Conservation (phyloP, 2,329 filamentous ascomycete genomes). For the Fusarium sp. region DNA sequence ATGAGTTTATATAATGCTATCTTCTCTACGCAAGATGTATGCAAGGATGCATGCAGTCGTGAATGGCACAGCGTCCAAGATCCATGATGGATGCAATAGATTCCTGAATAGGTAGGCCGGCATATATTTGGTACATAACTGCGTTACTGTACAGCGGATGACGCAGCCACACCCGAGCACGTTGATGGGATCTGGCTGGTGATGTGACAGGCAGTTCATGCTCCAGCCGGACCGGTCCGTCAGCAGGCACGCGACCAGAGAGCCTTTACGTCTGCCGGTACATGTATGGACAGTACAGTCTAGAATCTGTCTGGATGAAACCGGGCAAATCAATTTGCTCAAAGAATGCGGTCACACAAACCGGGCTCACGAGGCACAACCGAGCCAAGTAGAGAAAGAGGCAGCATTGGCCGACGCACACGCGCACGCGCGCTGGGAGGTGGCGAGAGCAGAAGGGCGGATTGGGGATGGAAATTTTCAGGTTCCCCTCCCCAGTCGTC, state of each 20-base stretch:
- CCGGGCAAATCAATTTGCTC: conserved; percentile 14
- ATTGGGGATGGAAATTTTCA: conserved; percentile 10
- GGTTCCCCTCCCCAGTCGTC: not conserved
- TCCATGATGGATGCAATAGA: not conserved
- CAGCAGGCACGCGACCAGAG: conserved; percentile 27
- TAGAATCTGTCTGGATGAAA: not conserved
- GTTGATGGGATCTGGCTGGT: not conserved
- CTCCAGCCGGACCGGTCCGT: conserved; percentile 29
- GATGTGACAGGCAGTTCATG: not conserved
- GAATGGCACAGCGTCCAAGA: not conserved
- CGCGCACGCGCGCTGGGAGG: conserved; percentile 17
- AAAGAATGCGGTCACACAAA: conserved; percentile 16
- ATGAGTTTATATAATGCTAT: not conserved
- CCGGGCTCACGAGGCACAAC: not conserved
- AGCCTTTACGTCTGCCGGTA: not conserved
- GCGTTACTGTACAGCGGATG: not conserved
- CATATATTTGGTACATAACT: not conserved
- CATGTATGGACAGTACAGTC: not conserved
- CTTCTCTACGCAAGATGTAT: not conserved
- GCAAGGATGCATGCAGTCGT: not conserved
- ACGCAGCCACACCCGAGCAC: conserved; percentile 19
- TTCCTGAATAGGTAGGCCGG: not conserved
- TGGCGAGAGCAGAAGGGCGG: conserved; percentile 17
- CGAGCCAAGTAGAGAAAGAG: not conserved
- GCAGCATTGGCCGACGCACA: not conserved